Base-by-base conservation (phyloP, 2,329 filamentous ascomycete genomes). In the Magnaporthiopsis rhizophila region DNA sequence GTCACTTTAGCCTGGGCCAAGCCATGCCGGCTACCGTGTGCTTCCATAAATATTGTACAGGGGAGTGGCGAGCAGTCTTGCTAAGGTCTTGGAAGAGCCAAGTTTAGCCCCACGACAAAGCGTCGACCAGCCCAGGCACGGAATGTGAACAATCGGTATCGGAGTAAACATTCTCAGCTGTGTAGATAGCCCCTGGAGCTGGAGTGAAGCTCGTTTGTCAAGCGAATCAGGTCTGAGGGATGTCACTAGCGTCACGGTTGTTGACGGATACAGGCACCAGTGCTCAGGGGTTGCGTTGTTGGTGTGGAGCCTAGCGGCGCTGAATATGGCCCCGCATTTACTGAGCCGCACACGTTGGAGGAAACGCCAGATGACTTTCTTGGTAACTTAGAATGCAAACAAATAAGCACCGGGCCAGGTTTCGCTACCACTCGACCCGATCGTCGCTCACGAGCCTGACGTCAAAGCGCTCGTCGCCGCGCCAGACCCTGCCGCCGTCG, bases 371-470 rank as follows among this genome's bases (percentile, higher is more conserved):
- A 53, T n/a, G 45, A 21, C 45, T 45, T 61, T 38, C 1, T 18
- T 24, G 34, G 26, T 45, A 38, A 45, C 15, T 34, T 45, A 38
- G 13, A 45, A 61, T 24, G 34, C 3, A 38, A 34, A 45, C 8
- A 15, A n/a, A 12, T 13, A 61, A 45, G 3, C 3, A 38, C 53
- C 45, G n/a, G 45, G 7, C 38, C 38, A 7, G 7, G 45, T 36
- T 36, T 2, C 34, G 7, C 57, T 58, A 82, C 75, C 79, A 80
- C 71, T 84, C 83, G 66, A 88, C 72, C 58, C 86, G 79, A 74
- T 88, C 84, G 72, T 89, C 86, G 70, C 83, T 86, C 36, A 84
- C 74, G 45, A 89, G 74, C 61, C 76, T 73, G 2, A 89, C 84
- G 69, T 87, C 81, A 61, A 77, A 83, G 53, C 78, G 77, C 69